Evolutionary conservation across 225 moss, liverwort and hornwort genomes (phyloP), one percentile per base, ranked within the genome.

Genomic region (Ulota crispa): DNA sequence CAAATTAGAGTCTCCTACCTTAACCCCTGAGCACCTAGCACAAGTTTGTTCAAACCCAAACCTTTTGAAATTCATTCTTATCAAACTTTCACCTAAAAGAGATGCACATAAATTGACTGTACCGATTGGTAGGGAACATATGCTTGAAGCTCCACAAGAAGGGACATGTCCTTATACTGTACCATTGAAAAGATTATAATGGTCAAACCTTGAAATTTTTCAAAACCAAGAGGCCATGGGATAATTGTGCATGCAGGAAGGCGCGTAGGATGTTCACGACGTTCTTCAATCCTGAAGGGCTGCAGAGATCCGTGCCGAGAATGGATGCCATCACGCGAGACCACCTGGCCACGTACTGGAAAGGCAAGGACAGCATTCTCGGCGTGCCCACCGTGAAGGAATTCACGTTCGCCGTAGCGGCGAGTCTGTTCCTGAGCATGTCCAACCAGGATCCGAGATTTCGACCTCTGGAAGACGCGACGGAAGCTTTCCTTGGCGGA

Each of bases 231-330:
- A n/a, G n/a, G n/a, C n/a, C n/a, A n/a, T n/a, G n/a, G 13, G 21
- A 11, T n/a, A n/a, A n/a, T n/a, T 68, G 14, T 14, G 34, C 2
- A 4, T 34, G 57, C 20, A 88, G 85, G 67, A 79, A 70, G 68
- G 11, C 34, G 6, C 88, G 88, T 52, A 82, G 82, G 30, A 10
- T 80, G 9, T 27, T 67, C 68, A 18, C 85, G 37, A 68, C 32
- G 32, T 85, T 88, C 72, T 85, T 85, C 66, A 70, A 64, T 63
- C 87, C 87, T 8, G 88, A 88, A 54, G 67, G 82, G 3, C 82
- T 88, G 1, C 80, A 88, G 39, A 21, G 19, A 8, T 85, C 76
- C 15, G 75, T 83, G 6, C 79, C 88, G 8, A 76, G 77, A 54
- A 80, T 88, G 7, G 85, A 83, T 11, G 85, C 76, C 9, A 16